These are phyloP conservation scores for Cladophialophora psammophila DNA, from an alignment of 2,329 filamentous ascomycete species.

Conservation along the genomic window DNA sequence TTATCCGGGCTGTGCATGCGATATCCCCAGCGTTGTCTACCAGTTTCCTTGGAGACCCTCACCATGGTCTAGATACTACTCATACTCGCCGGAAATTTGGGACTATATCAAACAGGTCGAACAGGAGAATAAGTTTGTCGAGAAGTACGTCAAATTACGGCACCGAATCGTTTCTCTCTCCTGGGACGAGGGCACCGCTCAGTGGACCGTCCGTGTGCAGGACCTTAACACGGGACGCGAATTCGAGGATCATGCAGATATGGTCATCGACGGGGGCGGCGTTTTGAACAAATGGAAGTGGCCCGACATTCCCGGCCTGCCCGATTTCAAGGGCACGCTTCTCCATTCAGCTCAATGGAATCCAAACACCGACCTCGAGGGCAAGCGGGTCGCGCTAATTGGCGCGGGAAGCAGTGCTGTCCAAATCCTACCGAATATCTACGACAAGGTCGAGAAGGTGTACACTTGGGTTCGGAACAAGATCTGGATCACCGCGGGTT, in stretches of 20 bases:
- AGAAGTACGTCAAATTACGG: constrained; percentile 42
- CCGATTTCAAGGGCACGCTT: constrained; percentile 47
- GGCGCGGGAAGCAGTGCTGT: constrained; percentile 40
- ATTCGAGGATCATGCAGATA: constrained; percentile 32
- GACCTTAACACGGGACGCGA: constrained; percentile 25
- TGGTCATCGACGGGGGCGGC: constrained; percentile 42
- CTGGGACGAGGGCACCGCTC: constrained; percentile 44
- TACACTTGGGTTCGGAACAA: constrained; percentile 44
- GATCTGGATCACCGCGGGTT: constrained; percentile 43
- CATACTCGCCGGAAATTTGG: constrained; percentile 42
- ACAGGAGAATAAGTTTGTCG: constrained; percentile 39
- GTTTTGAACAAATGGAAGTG: constrained; percentile 44
- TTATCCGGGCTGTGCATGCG: constrained; percentile 46
- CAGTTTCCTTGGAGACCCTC: constrained; percentile 48
- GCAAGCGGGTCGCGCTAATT: constrained; percentile 41
- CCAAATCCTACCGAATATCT: constrained; percentile 48
- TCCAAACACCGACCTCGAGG: constrained; percentile 38
- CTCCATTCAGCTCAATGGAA: constrained; percentile 47
- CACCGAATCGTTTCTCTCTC: constrained; percentile 41
- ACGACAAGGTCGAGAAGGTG: constrained; percentile 46
- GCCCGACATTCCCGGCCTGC: constrained; percentile 47
- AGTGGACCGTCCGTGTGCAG: constrained; percentile 41
- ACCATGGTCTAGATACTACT: constrained; percentile 41
- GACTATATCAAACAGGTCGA: constrained; percentile 43
- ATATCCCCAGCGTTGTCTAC: constrained; percentile 40